Conservation (phyloP, 2,329 filamentous ascomycete species). For the Colletotrichum sp. region DNA sequence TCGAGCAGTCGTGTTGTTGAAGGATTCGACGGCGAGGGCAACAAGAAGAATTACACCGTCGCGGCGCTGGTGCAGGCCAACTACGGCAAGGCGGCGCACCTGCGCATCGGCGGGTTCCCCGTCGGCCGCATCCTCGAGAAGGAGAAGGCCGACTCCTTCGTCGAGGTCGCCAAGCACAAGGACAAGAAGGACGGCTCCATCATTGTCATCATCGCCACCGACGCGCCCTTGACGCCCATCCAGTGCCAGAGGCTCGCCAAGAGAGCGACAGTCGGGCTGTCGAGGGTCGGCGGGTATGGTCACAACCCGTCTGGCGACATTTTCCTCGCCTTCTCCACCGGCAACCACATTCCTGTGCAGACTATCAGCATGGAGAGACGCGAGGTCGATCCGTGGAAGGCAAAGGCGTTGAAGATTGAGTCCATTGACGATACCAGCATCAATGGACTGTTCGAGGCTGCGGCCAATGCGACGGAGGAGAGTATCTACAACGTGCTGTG, state of each 20-base stretch:
- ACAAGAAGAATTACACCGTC: slow-evolving; percentile 56
- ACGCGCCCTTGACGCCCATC: slow-evolving; percentile 62
- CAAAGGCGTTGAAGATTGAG: slow-evolving; percentile 41
- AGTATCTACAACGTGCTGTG: slow-evolving; percentile 69
- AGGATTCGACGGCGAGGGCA: slow-evolving; percentile 39
- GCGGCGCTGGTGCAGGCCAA: slow-evolving; percentile 70
- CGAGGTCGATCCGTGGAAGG: slow-evolving; percentile 45
- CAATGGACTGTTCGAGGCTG: slow-evolving; percentile 66
- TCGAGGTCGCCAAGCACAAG: slow-evolving; percentile 33
- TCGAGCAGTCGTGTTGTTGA: slow-evolving; percentile 63
- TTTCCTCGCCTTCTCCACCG: slow-evolving; percentile 71
- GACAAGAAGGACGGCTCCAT: slow-evolving; percentile 66
- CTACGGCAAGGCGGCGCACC: slow-evolving; percentile 62
- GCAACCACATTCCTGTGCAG: slow-evolving; percentile 53
- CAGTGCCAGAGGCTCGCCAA: slow-evolving; percentile 64
- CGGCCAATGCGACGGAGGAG: slow-evolving; percentile 68
- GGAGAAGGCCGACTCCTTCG: slow-evolving; percentile 32
- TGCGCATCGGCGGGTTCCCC: slow-evolving; percentile 65
- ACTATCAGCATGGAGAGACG: slow-evolving; percentile 30
- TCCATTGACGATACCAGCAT: slow-evolving; percentile 64
- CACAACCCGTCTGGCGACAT: slow-evolving; percentile 70
- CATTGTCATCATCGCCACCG: slow-evolving; percentile 64
- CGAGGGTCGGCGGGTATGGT: slow-evolving; percentile 65
- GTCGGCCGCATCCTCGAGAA: slow-evolving; percentile 63
- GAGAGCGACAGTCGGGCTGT: slow-evolving; percentile 65